phyloP scores from a whole-genome alignment of 805 yeast genomes.

The Metschnikowia baotianmanensis region DNA sequence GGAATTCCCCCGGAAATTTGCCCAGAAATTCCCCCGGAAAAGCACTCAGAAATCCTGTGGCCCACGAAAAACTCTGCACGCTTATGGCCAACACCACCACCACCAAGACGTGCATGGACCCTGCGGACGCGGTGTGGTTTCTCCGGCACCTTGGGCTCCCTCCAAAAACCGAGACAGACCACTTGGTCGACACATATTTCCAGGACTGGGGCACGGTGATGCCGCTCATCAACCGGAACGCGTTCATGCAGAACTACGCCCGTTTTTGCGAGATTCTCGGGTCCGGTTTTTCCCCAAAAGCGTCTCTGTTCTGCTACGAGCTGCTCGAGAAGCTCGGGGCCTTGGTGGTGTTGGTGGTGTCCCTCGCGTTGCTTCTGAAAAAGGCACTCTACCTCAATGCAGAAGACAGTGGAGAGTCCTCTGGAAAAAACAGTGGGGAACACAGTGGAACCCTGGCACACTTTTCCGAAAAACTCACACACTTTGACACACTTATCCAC shows the following conservation, averaged over 20 bases:
- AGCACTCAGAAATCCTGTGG: too few species aligned
- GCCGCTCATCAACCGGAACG: constrained; percentile 67
- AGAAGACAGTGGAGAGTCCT: constrained; percentile 12
- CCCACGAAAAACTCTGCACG: constrained; percentile 16
- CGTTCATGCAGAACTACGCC: constrained; percentile 62
- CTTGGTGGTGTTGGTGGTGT: constrained; percentile 44
- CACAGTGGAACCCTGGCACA: constrained; percentile 6
- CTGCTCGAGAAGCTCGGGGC: constrained; percentile 58
- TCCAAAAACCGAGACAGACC: constrained; percentile 61
- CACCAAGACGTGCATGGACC: constrained; percentile 27
- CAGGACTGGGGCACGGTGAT: constrained; percentile 72
- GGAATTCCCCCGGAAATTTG: too few species aligned
- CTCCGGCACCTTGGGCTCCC: constrained; percentile 35
- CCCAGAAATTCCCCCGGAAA: too few species aligned
- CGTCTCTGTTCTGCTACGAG: constrained; percentile 22
- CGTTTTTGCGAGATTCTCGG: constrained; percentile 48
- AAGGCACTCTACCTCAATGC: constrained; percentile 27
- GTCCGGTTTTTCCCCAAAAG: constrained; percentile 21
- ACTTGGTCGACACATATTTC: constrained; percentile 64
- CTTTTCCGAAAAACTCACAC: constrained; percentile 32
- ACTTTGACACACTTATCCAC: constrained; percentile 60
- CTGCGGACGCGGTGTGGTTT: constrained; percentile 44
- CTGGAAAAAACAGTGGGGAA: constrained; percentile 6
- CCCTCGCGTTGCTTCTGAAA: constrained; percentile 47
- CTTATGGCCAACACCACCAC: constrained; percentile 29